A percentile compares a stretch with the other conserved stretches of the same genome.
phyloP scores from a whole-genome alignment of 371 early-diverging fungal genomes.

The Fennellomyces sp. region DNA sequence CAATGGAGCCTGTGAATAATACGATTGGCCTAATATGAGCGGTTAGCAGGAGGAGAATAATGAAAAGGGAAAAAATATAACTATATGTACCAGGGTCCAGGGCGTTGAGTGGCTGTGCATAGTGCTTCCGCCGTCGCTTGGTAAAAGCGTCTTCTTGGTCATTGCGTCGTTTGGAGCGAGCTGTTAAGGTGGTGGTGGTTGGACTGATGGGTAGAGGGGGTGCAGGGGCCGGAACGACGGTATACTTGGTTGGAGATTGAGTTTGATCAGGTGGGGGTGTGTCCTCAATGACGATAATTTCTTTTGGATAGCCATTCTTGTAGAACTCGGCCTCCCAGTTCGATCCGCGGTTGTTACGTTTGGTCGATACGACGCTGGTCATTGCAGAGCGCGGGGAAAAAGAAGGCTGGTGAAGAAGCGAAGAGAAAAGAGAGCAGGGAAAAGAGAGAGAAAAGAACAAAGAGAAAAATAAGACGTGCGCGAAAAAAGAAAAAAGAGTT shows the following conservation, averaged over 20 bases:
- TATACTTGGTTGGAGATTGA: constrained; percentile 1
- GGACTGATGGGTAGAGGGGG: constrained; percentile 4
- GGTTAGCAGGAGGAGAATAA: neutral
- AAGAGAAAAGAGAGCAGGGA: neutral
- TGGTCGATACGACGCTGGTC: constrained; percentile 11
- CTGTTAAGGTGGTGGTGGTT: neutral
- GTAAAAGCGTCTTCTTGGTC: neutral
- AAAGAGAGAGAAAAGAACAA: neutral
- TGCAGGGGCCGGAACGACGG: constrained; percentile 16
- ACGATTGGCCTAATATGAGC: neutral
- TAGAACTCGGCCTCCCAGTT: constrained; percentile 63
- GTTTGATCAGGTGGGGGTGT: constrained; percentile 52
- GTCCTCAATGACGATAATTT: constrained; percentile 67
- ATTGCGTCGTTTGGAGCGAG: constrained; percentile 4
- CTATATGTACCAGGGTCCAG: constrained; percentile 8
- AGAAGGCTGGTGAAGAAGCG: neutral
- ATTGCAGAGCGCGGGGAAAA: neutral
- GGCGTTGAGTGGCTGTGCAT: constrained; percentile 11
- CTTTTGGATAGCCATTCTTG: constrained; percentile 65
- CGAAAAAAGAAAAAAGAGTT: neutral
- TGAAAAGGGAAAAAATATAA: neutral
- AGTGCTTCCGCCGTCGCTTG: constrained; percentile 16
- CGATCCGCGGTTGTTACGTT: constrained; percentile 23
- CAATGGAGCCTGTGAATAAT: neutral
- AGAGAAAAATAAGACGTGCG: neutral